phyloP scores from a whole-genome alignment of 805 yeast genomes.

The Wickerhamiella bombiphila region DNA sequence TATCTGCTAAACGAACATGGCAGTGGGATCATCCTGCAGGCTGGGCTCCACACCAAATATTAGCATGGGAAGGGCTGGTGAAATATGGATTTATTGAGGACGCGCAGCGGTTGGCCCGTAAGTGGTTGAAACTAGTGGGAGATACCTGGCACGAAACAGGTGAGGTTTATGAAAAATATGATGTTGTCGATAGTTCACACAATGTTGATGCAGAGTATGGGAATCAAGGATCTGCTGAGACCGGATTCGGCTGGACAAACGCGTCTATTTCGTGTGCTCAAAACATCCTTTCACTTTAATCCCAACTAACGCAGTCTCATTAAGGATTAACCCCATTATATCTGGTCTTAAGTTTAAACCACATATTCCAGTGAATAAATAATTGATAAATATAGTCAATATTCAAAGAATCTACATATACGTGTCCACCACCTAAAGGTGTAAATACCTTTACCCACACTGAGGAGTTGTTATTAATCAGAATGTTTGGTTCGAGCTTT shows the following conservation, averaged over 20 bases:
- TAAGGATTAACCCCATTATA: background rate
- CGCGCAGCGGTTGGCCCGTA: constrained; percentile 57
- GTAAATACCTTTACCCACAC: background rate
- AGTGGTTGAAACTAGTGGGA: constrained; percentile 86
- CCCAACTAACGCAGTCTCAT: constrained; percentile 25
- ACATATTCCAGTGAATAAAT: background rate
- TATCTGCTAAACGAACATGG: constrained; percentile 30
- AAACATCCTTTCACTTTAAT: constrained; percentile 47
- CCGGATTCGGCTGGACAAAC: constrained; percentile 98
- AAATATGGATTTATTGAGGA: constrained; percentile 55
- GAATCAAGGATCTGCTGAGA: constrained; percentile 91
- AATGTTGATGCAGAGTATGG: constrained; percentile 93
- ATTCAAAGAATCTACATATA: no score
- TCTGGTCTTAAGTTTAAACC: no score
- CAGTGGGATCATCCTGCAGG: constrained; percentile 99
- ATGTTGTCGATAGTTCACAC: constrained; percentile 79
- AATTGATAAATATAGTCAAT: no score
- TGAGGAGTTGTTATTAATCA: no score
- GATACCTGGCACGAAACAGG: constrained; percentile 86
- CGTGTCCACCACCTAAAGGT: background rate
- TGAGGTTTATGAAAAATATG: constrained; percentile 88
- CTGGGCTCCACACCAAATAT: constrained; percentile 96
- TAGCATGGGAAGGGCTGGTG: constrained; percentile 78
- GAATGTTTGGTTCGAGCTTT: no score
- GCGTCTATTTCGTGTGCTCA: constrained; percentile 69